Base-by-base conservation (phyloP, 2,329 filamentous ascomycete genomes). In the Lasiodiplodia sp. region DNA sequence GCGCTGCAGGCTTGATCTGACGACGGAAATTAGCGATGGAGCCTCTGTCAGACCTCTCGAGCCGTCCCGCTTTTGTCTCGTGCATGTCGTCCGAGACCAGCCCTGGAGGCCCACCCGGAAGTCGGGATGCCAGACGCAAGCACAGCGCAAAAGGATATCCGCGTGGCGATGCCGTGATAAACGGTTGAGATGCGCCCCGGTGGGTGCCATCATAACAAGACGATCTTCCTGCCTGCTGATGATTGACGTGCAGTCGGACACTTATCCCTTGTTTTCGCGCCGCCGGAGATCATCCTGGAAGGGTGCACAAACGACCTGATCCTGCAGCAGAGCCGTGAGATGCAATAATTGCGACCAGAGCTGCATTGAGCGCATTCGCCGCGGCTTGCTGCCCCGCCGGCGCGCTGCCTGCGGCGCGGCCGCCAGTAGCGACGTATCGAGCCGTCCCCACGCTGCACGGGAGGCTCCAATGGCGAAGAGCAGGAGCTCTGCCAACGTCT, bases 31-130 rank as follows among this genome's bases (percentile, higher is more conserved):
- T 63, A 63, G 58, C 58, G 58, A 63, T 28, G 58, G 58, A 63
- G 58, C 58, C 58, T 63, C 58, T 44, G 38, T 11, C 55, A 53
- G 56, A 10, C 40, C 40, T 63, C 58, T 63, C 58, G 58, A 49
- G 58, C 58, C 58, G 58, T 63, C 40, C 58, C 58, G 58, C 58
- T 63, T 63, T 49, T 63, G 40, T 63, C 58, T 63, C 58, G 58
- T 63, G 58, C 58, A 63, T 37, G 58, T 63, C 58, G 58, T 51
- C 38, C 25, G 58, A 63, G 57, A 21, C 21, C 44, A 25, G 57
- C 23, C 23, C 37, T 60, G 57, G 57, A 47, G 58, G 58, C 58
- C 58, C 58, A 63, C 58, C 58, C 58, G 58, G 58, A 63, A 37
- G 58, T 16, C 58, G 58, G 31, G 58, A 34, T 34, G 57, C 57